phyloP scores from a whole-genome alignment of 495 filamentous ascomycete genomes.

The Bathelium albidoporum region DNA sequence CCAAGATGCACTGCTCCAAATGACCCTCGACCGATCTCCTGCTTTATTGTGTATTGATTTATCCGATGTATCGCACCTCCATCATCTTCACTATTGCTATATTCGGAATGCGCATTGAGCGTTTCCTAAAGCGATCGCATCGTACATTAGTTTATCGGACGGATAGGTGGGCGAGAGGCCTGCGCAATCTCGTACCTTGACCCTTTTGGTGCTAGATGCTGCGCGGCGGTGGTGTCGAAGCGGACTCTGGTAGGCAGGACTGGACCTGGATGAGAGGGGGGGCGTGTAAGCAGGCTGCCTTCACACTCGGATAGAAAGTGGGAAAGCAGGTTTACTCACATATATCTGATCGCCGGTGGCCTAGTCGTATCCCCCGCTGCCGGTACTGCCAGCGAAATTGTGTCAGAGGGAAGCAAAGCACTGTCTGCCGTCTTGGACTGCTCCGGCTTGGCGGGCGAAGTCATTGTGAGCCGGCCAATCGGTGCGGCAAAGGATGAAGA shows the following conservation, averaged over 20 bases:
- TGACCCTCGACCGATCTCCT: conserved; percentile 91
- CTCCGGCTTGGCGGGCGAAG: conserved; percentile 2
- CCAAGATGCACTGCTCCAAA: conserved; percentile 92
- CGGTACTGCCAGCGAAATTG: conserved; percentile 28
- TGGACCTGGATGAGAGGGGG: conserved; percentile 20
- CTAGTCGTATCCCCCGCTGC: conserved; percentile 12
- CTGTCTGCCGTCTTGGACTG: background rate
- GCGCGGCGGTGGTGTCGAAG: conserved; percentile 31
- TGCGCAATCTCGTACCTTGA: conserved; percentile 24
- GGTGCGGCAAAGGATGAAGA: background rate
- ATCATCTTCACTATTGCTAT: conserved; percentile 71
- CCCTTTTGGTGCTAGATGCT: conserved; percentile 26
- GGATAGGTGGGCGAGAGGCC: background rate
- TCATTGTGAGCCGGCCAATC: conserved; percentile 5
- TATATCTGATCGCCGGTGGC: conserved; percentile 27
- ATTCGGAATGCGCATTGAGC: conserved; percentile 77
- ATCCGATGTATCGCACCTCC: conserved; percentile 68
- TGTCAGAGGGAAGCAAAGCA: conserved; percentile 15
- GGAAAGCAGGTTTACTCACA: conserved; percentile 18
- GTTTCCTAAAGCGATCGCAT: conserved; percentile 56
- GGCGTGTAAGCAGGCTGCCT: background rate
- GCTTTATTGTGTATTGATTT: conserved; percentile 89
- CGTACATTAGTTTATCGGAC: conserved; percentile 1
- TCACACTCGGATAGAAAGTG: background rate
- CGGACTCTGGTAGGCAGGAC: conserved; percentile 31